phyloP scores from a whole-genome alignment of 495 filamentous ascomycete species.

The Neurospora sp. region DNA sequence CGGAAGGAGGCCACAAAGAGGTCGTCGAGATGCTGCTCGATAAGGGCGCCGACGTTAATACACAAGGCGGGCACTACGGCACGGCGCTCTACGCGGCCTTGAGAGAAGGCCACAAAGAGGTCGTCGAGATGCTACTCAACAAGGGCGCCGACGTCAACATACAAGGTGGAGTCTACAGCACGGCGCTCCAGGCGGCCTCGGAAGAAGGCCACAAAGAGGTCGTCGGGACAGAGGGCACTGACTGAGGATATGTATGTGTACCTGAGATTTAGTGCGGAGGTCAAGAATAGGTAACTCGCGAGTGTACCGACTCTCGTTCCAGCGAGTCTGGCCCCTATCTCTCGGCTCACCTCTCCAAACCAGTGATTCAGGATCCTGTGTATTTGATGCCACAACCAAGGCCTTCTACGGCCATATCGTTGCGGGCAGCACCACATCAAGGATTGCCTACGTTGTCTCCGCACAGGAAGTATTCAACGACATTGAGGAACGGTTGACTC shows the following conservation, averaged over 20 bases:
- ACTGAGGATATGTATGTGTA: too few species aligned
- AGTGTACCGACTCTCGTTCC: too few species aligned
- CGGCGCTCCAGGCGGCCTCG: too few species aligned
- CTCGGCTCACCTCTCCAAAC: neutral
- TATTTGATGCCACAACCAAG: neutral
- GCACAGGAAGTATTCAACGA: neutral
- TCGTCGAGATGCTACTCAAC: neutral
- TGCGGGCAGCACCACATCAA: neutral
- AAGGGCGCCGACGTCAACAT: too few species aligned
- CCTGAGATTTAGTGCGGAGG: too few species aligned
- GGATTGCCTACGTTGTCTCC: neutral
- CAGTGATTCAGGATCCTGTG: neutral
- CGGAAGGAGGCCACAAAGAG: conserved; percentile 5
- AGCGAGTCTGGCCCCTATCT: neutral
- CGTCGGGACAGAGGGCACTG: too few species aligned
- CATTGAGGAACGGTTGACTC: neutral
- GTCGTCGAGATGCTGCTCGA: conserved; percentile 14
- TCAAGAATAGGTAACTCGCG: too few species aligned
- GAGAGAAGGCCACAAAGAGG: neutral
- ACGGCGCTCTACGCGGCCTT: neutral
- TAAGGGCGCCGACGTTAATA: conserved; percentile 12
- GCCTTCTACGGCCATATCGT: neutral
- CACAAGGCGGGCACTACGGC: neutral
- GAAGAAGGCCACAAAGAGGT: too few species aligned
- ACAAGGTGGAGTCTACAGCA: too few species aligned